These are phyloP conservation scores for Fagopyrum esculentum DNA, from an alignment of 148 eudicot species.

Conservation along the genomic window DNA sequence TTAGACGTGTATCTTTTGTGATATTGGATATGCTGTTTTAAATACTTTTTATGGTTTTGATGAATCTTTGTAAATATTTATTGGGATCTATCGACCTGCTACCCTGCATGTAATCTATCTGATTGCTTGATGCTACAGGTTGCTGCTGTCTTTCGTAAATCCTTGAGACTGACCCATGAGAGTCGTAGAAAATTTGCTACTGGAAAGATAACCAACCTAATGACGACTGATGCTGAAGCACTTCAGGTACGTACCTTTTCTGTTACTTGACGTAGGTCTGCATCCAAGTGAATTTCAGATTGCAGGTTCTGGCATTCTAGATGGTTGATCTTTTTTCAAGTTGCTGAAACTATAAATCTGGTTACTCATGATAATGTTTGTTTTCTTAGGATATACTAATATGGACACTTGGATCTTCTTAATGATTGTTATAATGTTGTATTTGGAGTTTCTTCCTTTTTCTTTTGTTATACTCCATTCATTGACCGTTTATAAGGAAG, in stretches of 20 bases:
- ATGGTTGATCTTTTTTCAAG: background rate
- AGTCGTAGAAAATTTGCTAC: conserved; percentile 62
- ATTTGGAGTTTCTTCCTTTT: background rate
- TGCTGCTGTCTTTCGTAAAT: conserved; percentile 86
- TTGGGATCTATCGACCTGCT: background rate
- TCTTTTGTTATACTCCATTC: background rate
- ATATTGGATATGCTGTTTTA: background rate
- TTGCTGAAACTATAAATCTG: background rate
- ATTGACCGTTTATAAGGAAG: no score
- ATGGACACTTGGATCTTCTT: background rate
- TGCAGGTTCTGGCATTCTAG: background rate
- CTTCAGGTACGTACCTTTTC: conserved; percentile 51
- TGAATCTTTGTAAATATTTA: background rate
- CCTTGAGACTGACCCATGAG: conserved; percentile 77
- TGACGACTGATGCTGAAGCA: conserved; percentile 92
- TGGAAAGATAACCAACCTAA: conserved; percentile 80
- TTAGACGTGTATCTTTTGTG: background rate
- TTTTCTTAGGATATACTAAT: background rate
- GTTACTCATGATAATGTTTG: background rate
- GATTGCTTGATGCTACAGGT: conserved; percentile 30
- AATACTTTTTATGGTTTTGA: background rate
- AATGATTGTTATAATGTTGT: background rate
- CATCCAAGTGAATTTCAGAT: background rate
- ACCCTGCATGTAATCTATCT: background rate
- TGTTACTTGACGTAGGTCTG: background rate